Percentiles rank a stretch among this genome's conserved stretches.
Evolutionary conservation across 345 rosid species (phyloP).

Genomic region (Laguncularia racemosa): DNA sequence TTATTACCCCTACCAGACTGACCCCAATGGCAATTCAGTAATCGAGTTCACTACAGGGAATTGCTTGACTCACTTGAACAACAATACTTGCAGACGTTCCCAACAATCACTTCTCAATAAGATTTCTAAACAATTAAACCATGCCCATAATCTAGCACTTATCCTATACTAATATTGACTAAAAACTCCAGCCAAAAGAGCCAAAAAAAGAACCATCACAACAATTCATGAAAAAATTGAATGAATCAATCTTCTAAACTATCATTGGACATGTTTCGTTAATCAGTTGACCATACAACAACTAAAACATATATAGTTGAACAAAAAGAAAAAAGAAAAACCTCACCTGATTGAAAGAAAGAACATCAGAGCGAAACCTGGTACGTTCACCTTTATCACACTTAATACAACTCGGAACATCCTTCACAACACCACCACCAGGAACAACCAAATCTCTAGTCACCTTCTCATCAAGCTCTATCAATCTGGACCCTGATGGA

Average conservation of each 20-base stretch:
- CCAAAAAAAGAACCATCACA: too few species aligned
- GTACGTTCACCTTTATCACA: slow-evolving; percentile 96
- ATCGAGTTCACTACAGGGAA: too few species aligned
- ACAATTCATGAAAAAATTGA: too few species aligned
- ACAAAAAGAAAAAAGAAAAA: neutral
- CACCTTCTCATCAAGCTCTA: slow-evolving; percentile 37
- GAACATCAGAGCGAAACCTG: slow-evolving; percentile 68
- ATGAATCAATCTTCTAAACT: neutral
- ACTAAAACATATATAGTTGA: neutral
- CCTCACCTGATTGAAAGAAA: slow-evolving; percentile 74
- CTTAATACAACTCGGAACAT: slow-evolving; percentile 59
- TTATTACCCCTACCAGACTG: too few species aligned
- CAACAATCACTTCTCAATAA: too few species aligned
- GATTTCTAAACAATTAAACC: too few species aligned
- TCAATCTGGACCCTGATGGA: slow-evolving; percentile 42
- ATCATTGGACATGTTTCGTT: neutral
- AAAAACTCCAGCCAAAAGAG: too few species aligned
- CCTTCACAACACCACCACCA: slow-evolving; percentile 58
- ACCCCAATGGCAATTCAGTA: too few species aligned
- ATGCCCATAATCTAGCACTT: too few species aligned
- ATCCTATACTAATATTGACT: too few species aligned
- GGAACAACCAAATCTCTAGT: slow-evolving; percentile 61
- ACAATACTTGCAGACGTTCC: too few species aligned
- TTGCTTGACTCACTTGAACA: too few species aligned
- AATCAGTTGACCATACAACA: neutral